A percentile compares a stretch with the other conserved stretches of the same genome.
Conservation (phyloP, 306 rosid genomes). For the Gastrolobium villosum region DNA sequence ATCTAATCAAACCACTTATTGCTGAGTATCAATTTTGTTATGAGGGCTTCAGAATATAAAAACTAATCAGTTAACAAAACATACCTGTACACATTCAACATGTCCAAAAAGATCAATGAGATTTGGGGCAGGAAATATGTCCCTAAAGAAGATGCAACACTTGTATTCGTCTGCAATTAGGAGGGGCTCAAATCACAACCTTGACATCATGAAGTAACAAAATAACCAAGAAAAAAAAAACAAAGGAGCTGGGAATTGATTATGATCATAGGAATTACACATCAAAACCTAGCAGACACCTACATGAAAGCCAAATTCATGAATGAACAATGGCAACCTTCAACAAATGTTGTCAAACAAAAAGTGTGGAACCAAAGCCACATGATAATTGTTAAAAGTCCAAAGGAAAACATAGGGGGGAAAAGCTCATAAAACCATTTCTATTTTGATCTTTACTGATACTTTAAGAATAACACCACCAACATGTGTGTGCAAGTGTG, state of each 20-base stretch:
- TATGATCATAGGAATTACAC: constrained; percentile 18
- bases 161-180: constrained; percentile 87
- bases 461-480: neutral
- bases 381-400: neutral
- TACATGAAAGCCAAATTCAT: constrained; percentile 2
- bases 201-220: neutral
- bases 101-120: constrained; percentile 89
- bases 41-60: neutral
- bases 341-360: neutral
- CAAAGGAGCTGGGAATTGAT: neutral
- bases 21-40: constrained; percentile 2
- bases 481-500: no score
- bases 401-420: neutral
- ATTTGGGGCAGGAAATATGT: constrained; percentile 94
- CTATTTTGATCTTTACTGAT: neutral
- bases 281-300: constrained; percentile 4
- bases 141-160: constrained; percentile 90
- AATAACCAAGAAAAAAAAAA: neutral
- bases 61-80: neutral
- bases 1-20: constrained; percentile 1
- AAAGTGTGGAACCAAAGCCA: neutral
- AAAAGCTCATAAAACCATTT: neutral
- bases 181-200: constrained; percentile 37
- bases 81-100: constrained; percentile 98
- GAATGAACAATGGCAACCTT: neutral